phyloP scores from a whole-genome alignment of 257 asterid genomes.

The Cynanchum wilfordii region DNA sequence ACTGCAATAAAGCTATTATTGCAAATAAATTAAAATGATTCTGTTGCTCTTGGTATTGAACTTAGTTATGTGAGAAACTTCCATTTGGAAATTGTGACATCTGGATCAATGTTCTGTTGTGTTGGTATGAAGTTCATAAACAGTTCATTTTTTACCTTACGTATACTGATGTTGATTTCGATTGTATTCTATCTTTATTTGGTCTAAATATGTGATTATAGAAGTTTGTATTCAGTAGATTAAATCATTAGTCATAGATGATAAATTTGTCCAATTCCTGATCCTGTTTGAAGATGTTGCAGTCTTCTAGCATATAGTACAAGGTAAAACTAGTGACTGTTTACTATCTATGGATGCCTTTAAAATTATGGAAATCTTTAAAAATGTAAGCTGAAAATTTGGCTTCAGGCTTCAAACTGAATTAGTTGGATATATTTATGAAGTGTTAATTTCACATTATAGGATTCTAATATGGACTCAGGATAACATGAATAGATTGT shows the following conservation, averaged over 20 bases:
- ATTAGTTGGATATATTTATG: background rate
- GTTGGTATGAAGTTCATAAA: background rate
- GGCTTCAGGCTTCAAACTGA: background rate
- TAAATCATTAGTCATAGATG: background rate
- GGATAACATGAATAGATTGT: slow-evolving; percentile 1
- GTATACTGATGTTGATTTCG: background rate
- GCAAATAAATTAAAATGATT: background rate
- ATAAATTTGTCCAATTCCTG: background rate
- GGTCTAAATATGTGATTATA: background rate
- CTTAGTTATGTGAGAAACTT: background rate
- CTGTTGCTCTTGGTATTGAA: background rate
- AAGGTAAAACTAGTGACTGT: background rate
- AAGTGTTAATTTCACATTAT: background rate
- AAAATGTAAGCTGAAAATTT: background rate
- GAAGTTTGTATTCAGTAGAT: background rate
- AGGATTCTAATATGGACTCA: background rate
- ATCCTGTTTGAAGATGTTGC: background rate
- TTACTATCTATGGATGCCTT: background rate
- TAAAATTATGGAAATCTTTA: background rate
- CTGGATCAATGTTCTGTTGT: background rate
- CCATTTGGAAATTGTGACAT: background rate
- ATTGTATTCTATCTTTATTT: background rate
- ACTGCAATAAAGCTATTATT: background rate
- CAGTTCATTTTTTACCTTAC: background rate
- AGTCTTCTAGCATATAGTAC: background rate